Percentiles rank a stretch among this genome's conserved stretches.
These are phyloP conservation scores for Circinella minor DNA, from an alignment of 371 early-diverging fungal genomes.

Conservation along the genomic window DNA sequence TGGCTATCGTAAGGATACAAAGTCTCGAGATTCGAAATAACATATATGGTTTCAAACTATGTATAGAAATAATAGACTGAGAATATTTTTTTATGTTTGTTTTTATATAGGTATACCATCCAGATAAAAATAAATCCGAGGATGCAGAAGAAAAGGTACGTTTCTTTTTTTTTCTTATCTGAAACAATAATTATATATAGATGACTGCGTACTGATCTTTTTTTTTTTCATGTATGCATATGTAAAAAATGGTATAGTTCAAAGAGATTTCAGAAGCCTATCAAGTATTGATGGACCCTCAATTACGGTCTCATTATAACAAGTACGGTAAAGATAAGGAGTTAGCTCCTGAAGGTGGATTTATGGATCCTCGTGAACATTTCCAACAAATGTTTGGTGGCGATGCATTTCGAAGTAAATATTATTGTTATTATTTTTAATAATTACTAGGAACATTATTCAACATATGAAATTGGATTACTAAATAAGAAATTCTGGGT, in stretches of 20 bases:
- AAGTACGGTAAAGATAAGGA: constrained; percentile 80
- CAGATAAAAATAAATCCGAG: constrained; percentile 91
- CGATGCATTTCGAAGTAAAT: constrained; percentile 76
- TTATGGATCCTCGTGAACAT: constrained; percentile 90
- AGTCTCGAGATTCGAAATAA: neutral
- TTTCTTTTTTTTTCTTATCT: neutral
- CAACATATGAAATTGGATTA: neutral
- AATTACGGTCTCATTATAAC: constrained; percentile 88
- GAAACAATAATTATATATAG: neutral
- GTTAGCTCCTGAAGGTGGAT: constrained; percentile 73
- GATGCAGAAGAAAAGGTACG: constrained; percentile 88
- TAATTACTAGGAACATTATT: neutral
- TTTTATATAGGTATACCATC: constrained; percentile 82
- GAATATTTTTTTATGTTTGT: neutral
- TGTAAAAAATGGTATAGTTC: constrained; percentile 54
- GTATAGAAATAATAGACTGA: neutral
- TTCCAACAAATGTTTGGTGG: constrained; percentile 96
- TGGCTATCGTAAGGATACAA: constrained; percentile 46
- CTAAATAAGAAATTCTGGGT: neutral
- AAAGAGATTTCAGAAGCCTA: constrained; percentile 96
- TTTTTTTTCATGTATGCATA: neutral
- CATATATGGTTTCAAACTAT: no score
- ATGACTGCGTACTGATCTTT: neutral
- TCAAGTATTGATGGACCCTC: constrained; percentile 91
- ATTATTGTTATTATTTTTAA: neutral